Conservation (phyloP, 2,329 filamentous ascomycete species). For the Apiospora saccharicola region DNA sequence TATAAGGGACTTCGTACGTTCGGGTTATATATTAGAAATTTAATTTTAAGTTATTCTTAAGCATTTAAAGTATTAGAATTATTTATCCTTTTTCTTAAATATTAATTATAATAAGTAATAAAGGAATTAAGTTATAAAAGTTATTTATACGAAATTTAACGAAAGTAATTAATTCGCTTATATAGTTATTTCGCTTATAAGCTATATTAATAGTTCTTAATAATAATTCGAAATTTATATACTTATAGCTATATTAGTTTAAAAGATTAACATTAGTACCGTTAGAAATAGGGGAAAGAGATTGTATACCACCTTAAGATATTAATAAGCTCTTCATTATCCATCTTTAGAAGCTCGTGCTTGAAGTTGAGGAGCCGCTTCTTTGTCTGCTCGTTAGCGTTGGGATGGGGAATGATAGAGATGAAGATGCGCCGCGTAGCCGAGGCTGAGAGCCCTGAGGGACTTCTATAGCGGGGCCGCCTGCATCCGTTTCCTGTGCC, state of each 20-base stretch:
- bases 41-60: too few species aligned
- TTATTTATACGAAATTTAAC: too few species aligned
- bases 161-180: too few species aligned
- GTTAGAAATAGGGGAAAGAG: background rate
- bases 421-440: slow-evolving; percentile 1
- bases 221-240: background rate
- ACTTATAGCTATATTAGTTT: background rate
- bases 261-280: slow-evolving; percentile 1
- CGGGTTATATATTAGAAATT: too few species aligned
- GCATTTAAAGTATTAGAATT: too few species aligned
- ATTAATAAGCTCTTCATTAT: background rate
- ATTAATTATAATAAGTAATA: too few species aligned
- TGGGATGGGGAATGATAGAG: background rate
- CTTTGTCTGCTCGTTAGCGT: background rate
- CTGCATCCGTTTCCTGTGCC: background rate
- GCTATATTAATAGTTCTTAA: too few species aligned
- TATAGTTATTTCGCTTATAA: too few species aligned
- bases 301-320: background rate
- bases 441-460: background rate
- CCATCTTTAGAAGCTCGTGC: background rate
- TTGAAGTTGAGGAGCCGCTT: background rate
- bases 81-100: too few species aligned
- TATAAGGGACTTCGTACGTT: too few species aligned
- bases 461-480: background rate
- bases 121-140: too few species aligned